Percentiles rank a stretch among this genome's conserved stretches.
Conservation (phyloP, 2,329 filamentous ascomycete species). For the Cadophora sp. region DNA sequence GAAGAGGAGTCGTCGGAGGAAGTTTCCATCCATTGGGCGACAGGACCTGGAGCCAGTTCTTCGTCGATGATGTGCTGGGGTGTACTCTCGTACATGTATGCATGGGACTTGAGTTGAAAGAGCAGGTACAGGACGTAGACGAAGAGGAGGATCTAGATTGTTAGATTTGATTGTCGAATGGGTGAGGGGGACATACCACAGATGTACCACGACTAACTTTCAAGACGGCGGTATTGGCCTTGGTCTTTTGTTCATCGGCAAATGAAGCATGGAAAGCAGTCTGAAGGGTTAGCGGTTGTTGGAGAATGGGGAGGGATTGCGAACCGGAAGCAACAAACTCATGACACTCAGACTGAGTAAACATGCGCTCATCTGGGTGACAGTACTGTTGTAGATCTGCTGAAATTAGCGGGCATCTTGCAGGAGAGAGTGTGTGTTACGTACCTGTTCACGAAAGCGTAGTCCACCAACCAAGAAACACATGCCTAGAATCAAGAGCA, state of each 20-base stretch:
- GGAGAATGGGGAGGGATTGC: conserved; percentile 39
- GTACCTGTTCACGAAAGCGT: conserved; percentile 83
- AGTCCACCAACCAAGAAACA: conserved; percentile 86
- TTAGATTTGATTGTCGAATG: conserved; percentile 82
- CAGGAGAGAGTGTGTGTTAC: too few species aligned
- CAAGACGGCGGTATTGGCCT: conserved; percentile 64
- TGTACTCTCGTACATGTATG: conserved; percentile 82
- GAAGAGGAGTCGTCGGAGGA: conserved; percentile 67
- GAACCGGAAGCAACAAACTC: conserved; percentile 81
- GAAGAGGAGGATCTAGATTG: conserved; percentile 81
- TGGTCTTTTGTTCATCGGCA: conserved; percentile 44
- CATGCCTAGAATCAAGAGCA: conserved; percentile 91
- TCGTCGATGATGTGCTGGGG: conserved; percentile 93
- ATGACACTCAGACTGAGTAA: conserved; percentile 89
- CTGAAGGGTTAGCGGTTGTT: conserved; percentile 46
- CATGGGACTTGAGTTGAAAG: conserved; percentile 80
- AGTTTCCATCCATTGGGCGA: conserved; percentile 78
- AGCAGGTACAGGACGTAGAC: conserved; percentile 79
- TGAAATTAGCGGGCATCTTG: conserved; percentile 26
- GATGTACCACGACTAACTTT: conserved; percentile 20
- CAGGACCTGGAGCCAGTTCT: conserved; percentile 84
- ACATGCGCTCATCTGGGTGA: conserved; percentile 96
- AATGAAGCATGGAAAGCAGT: conserved; percentile 70
- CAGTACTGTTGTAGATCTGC: conserved; percentile 90
- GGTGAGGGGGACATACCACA: conserved; percentile 76